Conservation (phyloP, 768 basidiomycete genomes). For the Ramaria sp. region DNA sequence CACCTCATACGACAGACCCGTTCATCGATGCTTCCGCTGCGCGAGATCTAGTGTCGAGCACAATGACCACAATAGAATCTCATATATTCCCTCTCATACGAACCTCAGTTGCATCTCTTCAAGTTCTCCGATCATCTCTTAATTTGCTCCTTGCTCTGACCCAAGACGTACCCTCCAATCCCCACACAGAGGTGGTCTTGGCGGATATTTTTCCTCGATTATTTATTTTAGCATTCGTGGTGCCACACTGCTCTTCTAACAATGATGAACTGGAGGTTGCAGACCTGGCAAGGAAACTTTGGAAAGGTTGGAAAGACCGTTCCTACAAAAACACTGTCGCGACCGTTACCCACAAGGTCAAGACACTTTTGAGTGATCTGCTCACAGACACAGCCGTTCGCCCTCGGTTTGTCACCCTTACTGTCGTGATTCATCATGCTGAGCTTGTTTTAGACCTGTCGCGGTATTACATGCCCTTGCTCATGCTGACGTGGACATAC, state of each 20-base stretch:
- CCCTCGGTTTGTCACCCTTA: background rate
- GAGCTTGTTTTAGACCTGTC: background rate
- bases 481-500: background rate
- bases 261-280: background rate
- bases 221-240: conserved; percentile 2
- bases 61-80: background rate
- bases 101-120: background rate
- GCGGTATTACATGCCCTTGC: background rate
- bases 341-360: background rate
- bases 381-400: background rate
- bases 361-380: background rate
- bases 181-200: background rate
- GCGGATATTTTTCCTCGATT: background rate
- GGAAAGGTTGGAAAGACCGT: background rate
- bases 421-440: background rate
- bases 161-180: background rate
- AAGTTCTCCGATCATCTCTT: background rate
- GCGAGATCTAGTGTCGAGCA: background rate
- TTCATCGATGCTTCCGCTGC: conserved; percentile 1
- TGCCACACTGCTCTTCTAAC: background rate
- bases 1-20: background rate
- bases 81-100: background rate
- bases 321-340: background rate
- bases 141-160: background rate
- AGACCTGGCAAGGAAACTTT: background rate